Evolutionary conservation across 331 rosid genomes (phyloP), one percentile per base, ranked within the genome.

Genomic region (Saraca asoca): DNA sequence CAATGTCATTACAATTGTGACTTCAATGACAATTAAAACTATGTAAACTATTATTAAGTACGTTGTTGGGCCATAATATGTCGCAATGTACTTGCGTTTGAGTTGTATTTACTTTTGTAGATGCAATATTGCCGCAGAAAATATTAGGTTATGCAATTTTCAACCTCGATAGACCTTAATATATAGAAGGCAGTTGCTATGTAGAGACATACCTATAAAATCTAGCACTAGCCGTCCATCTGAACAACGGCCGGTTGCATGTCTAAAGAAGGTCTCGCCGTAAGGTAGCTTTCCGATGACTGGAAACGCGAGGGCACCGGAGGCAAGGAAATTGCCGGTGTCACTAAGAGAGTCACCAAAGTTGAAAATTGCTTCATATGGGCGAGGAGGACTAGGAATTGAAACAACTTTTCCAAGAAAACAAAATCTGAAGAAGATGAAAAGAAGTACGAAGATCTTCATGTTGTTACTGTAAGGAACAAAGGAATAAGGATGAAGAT

Each of bases 291-390:
- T 80, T 54, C 84, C 90, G 9, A 82, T 82, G 39, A 84, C 83
- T 0, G 85, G 85, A 69, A 74, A 81, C 11, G 57, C 54, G 17
- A 80, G 15, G 50, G 85, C 77, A 13, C 85, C 85, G 6, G 85
- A 77, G 38, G 66, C 70, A 56, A 89, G 77, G 44, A 80, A 78
- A 62, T 84, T 89, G 66, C 94, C 96, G 0, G 94, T 89, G 89
- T 89, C 96, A 68, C 93, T 84, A 5, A 89, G 75, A 24, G 94
- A 89, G 78, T 89, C 96, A 9, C 96, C 90, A 11, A 89, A 89
- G 75, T 84, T 86, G 71, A 86, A 86, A 66, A 89, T 66, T 12
- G 80, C 71, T 7, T 70, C 57, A 45, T 52, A 79, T 44, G 80
- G 67, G 49, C n/a, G n/a, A 53, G 1, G 2, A 64, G 45, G 16